phyloP scores from a whole-genome alignment of 345 rosid species.

The Odontarrhena argentea region DNA sequence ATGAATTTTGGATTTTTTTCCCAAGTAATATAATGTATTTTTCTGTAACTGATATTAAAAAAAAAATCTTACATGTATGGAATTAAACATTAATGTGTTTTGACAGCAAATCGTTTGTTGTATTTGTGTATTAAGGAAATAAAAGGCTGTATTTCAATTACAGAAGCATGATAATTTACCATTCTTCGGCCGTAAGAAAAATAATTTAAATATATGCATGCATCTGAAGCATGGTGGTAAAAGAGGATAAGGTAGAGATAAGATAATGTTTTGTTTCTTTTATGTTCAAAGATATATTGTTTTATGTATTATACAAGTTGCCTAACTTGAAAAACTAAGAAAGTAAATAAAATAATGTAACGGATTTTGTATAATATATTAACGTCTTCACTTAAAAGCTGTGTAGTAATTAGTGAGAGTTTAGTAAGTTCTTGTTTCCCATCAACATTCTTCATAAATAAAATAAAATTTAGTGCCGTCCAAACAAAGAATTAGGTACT shows the following conservation, averaged over 20 bases:
- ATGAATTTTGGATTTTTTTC: conserved; percentile 1
- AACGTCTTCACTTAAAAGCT: background rate
- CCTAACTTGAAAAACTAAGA: background rate
- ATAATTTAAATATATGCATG: background rate
- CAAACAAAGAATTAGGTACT: too few relatives aligned
- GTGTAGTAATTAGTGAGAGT: too few relatives aligned
- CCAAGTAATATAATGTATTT: background rate
- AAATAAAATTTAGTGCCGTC: too few relatives aligned
- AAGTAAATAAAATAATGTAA: background rate
- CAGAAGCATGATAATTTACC: background rate
- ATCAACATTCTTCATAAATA: too few relatives aligned
- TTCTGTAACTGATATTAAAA: background rate
- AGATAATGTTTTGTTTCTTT: conserved; percentile 31
- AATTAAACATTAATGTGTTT: background rate
- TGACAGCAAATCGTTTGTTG: background rate
- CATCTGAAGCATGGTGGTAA: conserved; percentile 11
- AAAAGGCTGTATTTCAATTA: background rate
- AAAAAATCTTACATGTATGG: background rate
- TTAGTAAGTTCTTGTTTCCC: too few relatives aligned
- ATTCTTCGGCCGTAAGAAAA: background rate
- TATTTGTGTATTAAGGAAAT: background rate
- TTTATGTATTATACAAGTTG: background rate
- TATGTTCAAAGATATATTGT: background rate
- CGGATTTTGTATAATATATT: background rate
- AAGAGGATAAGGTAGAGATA: conserved; percentile 22